These are phyloP conservation scores for Kodamaea sagamina DNA, from an alignment of 805 yeast species.

Conservation along the genomic window DNA sequence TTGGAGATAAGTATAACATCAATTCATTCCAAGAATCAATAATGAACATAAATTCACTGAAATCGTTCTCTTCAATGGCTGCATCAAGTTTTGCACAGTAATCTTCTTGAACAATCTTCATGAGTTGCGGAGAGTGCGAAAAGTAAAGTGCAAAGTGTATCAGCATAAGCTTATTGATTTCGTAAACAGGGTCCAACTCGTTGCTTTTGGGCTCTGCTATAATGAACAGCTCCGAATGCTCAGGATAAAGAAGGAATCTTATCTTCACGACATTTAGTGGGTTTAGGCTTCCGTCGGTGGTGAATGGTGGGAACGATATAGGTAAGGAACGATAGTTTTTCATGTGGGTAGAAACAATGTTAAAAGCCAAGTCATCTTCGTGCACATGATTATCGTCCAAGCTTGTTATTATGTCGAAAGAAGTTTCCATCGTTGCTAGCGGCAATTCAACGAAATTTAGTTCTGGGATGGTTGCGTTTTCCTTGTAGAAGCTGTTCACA, in stretches of 20 bases:
- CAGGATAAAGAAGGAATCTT: constrained; percentile 41
- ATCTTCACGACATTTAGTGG: constrained; percentile 24
- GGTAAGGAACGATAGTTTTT: constrained; percentile 38
- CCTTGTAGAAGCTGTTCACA: constrained; percentile 19
- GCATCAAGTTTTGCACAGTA: constrained; percentile 35
- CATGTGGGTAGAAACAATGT: constrained; percentile 28
- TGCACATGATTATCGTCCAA: constrained; percentile 18
- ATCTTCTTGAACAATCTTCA: constrained; percentile 33
- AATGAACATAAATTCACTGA: constrained; percentile 35
- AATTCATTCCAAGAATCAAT: constrained; percentile 45
- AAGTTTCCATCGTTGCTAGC: not conserved
- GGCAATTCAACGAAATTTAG: constrained; percentile 18
- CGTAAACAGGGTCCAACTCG: constrained; percentile 63
- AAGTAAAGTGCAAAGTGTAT: constrained; percentile 43
- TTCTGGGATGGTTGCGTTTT: constrained; percentile 21
- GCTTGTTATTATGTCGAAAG: constrained; percentile 19
- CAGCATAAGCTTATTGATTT: constrained; percentile 46
- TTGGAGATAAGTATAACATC: constrained; percentile 42
- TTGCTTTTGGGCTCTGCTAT: constrained; percentile 54
- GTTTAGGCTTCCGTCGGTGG: constrained; percentile 14
- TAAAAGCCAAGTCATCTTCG: constrained; percentile 34
- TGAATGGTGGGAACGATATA: constrained; percentile 36
- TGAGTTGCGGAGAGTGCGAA: constrained; percentile 36
- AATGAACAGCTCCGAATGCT: constrained; percentile 50
- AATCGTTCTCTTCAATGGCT: constrained; percentile 35